Conservation (phyloP, 2,329 filamentous ascomycete genomes). For the Aureobasidium sp. region DNA sequence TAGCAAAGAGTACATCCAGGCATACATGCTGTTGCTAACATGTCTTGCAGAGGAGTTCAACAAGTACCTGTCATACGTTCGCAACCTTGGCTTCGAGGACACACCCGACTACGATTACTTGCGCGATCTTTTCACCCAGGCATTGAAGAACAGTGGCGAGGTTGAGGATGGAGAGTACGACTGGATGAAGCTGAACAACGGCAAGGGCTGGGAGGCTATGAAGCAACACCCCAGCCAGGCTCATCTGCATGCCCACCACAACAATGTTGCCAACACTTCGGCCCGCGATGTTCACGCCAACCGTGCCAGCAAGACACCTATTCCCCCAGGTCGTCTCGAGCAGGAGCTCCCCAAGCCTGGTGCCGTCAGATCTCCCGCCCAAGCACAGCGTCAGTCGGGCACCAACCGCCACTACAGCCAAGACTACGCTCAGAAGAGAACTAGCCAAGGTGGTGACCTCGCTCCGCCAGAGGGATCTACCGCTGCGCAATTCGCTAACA, state of each 20-base stretch:
- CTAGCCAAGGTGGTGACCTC: conserved; percentile 68
- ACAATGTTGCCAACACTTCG: conserved; percentile 65
- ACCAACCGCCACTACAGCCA: conserved; percentile 24
- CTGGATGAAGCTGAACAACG: conserved; percentile 97
- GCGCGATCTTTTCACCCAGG: conserved; percentile 91
- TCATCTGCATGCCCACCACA: conserved; percentile 57
- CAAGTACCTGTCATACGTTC: conserved; percentile 94
- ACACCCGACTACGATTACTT: conserved; percentile 98
- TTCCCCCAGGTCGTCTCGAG: conserved; percentile 40
- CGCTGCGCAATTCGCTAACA: conserved; percentile 94
- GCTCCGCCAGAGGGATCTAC: conserved; percentile 78
- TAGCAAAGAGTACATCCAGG: conserved; percentile 10
- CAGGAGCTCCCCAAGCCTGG: conserved; percentile 52
- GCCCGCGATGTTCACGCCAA: conserved; percentile 76
- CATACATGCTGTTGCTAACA: conserved; percentile 24
- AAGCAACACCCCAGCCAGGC: conserved; percentile 63
- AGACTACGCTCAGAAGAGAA: conserved; percentile 53
- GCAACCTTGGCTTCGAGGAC: conserved; percentile 96
- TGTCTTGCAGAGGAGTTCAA: conserved; percentile 71
- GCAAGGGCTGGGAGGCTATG: conserved; percentile 83
- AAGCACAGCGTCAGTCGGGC: conserved; percentile 45
- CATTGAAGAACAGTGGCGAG: conserved; percentile 87
- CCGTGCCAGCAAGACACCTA: conserved; percentile 50
- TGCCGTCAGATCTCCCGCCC: conserved; percentile 62
- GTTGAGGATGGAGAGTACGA: conserved; percentile 98